Percentiles rank a stretch among this genome's conserved stretches.
Evolutionary conservation across 2,329 filamentous ascomycete genomes (phyloP).

Genomic region (Venturia asperata): DNA sequence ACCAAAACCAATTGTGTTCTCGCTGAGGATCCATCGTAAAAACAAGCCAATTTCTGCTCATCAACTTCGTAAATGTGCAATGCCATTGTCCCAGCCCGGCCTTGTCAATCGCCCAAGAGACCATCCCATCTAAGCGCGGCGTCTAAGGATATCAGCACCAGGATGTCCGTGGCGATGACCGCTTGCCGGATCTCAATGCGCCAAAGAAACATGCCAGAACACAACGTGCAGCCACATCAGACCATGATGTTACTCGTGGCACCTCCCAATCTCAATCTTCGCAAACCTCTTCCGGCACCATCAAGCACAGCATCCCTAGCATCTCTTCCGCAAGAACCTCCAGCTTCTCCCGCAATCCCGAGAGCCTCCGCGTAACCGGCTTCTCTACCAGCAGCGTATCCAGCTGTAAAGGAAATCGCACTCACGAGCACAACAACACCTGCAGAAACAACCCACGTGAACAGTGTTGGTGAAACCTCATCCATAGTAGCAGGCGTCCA

Average conservation of each 20-base stretch:
- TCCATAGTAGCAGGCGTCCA: slow-evolving; percentile 25
- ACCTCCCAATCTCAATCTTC: slow-evolving; percentile 9
- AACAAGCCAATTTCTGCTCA: not conserved
- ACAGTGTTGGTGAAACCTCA: slow-evolving; percentile 50
- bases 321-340: slow-evolving; percentile 9
- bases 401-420: slow-evolving; percentile 58
- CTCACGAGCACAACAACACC: slow-evolving; percentile 58
- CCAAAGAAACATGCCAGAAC: not conserved
- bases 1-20: not conserved
- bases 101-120: not conserved
- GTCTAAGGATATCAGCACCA: not conserved
- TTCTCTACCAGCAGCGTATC: slow-evolving; percentile 55
- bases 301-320: slow-evolving; percentile 11
- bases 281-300: slow-evolving; percentile 15
- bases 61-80: not conserved
- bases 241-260: slow-evolving; percentile 11
- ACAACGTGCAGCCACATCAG: not conserved
- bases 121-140: not conserved
- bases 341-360: not conserved
- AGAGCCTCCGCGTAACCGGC: slow-evolving; percentile 47
- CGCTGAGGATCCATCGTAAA: not conserved
- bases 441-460: slow-evolving; percentile 60
- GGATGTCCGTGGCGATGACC: not conserved
- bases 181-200: too few species aligned
- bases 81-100: not conserved